These are phyloP conservation scores for Byssochlamys sp. DNA, from an alignment of 2,329 filamentous ascomycete genomes.

Conservation along the genomic window DNA sequence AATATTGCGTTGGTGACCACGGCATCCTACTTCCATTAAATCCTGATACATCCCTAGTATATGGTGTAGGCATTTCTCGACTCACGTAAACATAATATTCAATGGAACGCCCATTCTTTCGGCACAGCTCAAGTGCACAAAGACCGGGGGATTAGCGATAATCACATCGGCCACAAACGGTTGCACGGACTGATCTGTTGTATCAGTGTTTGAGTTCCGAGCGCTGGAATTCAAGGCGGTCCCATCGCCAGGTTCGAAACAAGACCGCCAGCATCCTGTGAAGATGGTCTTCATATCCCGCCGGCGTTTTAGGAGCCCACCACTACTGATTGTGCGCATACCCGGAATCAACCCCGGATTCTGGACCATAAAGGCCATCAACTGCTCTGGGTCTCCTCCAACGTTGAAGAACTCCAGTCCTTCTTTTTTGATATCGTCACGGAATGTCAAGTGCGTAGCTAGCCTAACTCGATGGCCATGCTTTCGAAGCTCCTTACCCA, in stretches of 20 bases:
- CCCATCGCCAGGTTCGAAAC: constrained; percentile 68
- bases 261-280: constrained; percentile 78
- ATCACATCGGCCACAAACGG: constrained; percentile 48
- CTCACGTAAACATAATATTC: constrained; percentile 41
- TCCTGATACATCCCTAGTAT: neutral
- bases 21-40: constrained; percentile 32
- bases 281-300: constrained; percentile 69
- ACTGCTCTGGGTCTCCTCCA: constrained; percentile 46
- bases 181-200: neutral
- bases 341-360: constrained; percentile 36
- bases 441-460: constrained; percentile 37
- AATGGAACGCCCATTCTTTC: constrained; percentile 42
- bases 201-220: neutral
- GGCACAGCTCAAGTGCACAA: constrained; percentile 46
- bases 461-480: constrained; percentile 48
- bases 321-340: constrained; percentile 52
- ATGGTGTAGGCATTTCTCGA: too few species aligned
- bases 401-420: constrained; percentile 50
- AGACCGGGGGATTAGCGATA: constrained; percentile 46
- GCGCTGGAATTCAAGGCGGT: constrained; percentile 21
- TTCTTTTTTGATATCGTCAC: neutral
- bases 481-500: constrained; percentile 43
- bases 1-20: constrained; percentile 25
- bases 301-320: constrained; percentile 65
- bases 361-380: constrained; percentile 46